Evolutionary conservation across 2,329 filamentous ascomycete species (phyloP).

Genomic region (Hymenoscyphus repandus): DNA sequence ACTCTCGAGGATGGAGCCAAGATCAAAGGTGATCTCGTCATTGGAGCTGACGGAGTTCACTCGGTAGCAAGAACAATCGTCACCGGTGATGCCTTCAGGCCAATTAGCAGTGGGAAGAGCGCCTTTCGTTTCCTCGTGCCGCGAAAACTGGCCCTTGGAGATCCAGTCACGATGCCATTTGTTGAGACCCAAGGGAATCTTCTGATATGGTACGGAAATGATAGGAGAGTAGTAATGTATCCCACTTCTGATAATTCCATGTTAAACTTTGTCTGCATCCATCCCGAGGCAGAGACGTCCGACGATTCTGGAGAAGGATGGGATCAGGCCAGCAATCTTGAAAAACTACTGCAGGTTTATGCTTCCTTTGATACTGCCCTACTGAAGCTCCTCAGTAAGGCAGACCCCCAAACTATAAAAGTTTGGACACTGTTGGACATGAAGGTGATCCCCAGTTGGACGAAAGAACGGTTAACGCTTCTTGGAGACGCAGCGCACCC

Average conservation of each 20-base stretch:
- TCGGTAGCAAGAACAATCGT: constrained; percentile 2
- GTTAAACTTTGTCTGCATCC: constrained; percentile 48
- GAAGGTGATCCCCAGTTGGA: constrained; percentile 52
- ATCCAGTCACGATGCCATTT: constrained; percentile 34
- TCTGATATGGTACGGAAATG: constrained; percentile 37
- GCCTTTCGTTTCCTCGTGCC: constrained; percentile 25
- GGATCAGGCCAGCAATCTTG: constrained; percentile 35
- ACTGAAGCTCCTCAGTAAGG: constrained; percentile 37
- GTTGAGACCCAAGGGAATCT: constrained; percentile 29
- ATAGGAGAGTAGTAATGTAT: constrained; percentile 44
- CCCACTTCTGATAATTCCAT: constrained; percentile 40
- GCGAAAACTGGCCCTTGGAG: constrained; percentile 24
- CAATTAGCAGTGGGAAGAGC: constrained; percentile 16
- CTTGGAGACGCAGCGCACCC: constrained; percentile 66
- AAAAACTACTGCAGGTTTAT: constrained; percentile 36
- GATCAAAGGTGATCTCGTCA: constrained; percentile 42
- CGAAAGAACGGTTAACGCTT: constrained; percentile 47
- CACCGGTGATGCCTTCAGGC: not conserved
- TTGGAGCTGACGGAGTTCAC: constrained; percentile 52
- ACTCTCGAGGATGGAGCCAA: constrained; percentile 40
- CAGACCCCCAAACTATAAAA: constrained; percentile 41
- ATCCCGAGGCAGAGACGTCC: constrained; percentile 44
- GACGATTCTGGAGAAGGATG: constrained; percentile 30
- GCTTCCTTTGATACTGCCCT: constrained; percentile 39
- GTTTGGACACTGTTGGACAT: constrained; percentile 61